Percentiles rank a stretch among this genome's conserved stretches.
Evolutionary conservation across 805 yeast species (phyloP).

Genomic region (Yarrowia porcina): DNA sequence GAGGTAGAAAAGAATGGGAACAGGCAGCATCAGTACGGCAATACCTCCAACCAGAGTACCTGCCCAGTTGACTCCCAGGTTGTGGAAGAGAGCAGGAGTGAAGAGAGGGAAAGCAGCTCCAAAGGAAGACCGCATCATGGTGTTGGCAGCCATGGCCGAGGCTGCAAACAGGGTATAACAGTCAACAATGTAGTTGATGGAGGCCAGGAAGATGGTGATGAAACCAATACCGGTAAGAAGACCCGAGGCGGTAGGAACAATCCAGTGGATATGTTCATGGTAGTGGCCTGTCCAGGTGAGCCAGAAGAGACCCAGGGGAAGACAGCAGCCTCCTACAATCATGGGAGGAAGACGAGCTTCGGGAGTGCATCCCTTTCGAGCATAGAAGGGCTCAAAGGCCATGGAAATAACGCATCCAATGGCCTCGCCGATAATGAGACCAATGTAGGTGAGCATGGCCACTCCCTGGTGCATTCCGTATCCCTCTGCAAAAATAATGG

Average conservation of each 20-base stretch:
- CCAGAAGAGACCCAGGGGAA: conserved; percentile 82
- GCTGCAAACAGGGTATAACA: conserved; percentile 70
- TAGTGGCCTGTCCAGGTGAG: conserved; percentile 84
- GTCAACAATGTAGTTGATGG: conserved; percentile 70
- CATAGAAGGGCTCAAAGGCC: conserved; percentile 53
- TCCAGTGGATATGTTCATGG: conserved; percentile 70
- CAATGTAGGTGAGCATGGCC: conserved; percentile 75
- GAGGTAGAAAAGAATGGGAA: conserved; percentile 61
- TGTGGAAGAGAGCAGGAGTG: conserved; percentile 64
- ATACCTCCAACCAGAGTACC: conserved; percentile 67
- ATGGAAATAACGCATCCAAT: conserved; percentile 52
- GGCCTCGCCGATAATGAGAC: conserved; percentile 65
- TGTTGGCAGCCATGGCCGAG: conserved; percentile 71
- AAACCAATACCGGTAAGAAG: conserved; percentile 65
- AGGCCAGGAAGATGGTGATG: conserved; percentile 62
- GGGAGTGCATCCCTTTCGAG: conserved; percentile 54
- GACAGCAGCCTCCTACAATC: conserved; percentile 65
- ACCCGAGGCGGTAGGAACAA: conserved; percentile 70
- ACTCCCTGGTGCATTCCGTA: conserved; percentile 61
- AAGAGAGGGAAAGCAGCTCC: conserved; percentile 74
- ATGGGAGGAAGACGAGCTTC: conserved; percentile 77
- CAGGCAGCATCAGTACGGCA: conserved; percentile 56
- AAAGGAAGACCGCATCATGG: conserved; percentile 62
- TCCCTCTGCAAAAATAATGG: conserved; percentile 61
- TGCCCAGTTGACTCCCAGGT: conserved; percentile 75